Evolutionary conservation across 139 green algal species (phyloP).

Genomic region (Dunaliella sp.): DNA sequence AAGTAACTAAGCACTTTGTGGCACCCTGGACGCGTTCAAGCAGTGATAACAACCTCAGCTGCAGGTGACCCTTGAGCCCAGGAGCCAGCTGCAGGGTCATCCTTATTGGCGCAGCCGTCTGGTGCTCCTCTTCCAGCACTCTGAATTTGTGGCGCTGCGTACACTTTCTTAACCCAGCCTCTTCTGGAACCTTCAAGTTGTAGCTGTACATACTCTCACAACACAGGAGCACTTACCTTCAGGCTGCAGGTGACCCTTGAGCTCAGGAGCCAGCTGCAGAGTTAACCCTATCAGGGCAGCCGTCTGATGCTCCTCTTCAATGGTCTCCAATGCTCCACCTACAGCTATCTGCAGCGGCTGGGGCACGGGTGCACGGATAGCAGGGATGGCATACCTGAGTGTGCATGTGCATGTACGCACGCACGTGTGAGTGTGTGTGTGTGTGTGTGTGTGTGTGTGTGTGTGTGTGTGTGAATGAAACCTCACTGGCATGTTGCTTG

Average conservation of each 20-base stretch:
- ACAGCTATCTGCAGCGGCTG: background rate
- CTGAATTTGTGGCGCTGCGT: too few relatives aligned
- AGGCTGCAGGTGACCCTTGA: background rate
- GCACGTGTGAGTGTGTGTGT: background rate
- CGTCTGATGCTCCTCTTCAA: background rate
- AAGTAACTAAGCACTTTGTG: too few relatives aligned
- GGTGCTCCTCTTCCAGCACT: background rate
- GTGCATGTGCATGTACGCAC: background rate
- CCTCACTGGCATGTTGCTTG: too few relatives aligned
- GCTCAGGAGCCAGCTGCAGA: conserved; percentile 1
- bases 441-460: background rate
- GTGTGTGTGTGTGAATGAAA: background rate
- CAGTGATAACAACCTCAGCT: too few relatives aligned
- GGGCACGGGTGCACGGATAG: background rate
- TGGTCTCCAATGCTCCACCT: background rate
- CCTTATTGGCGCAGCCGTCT: background rate
- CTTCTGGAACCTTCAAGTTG: too few relatives aligned
- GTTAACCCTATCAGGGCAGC: background rate
- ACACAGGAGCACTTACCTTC: conserved; percentile 27
- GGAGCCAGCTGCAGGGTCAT: background rate
- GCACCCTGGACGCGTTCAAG: too few relatives aligned
- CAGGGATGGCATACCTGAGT: background rate
- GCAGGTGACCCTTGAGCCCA: background rate
- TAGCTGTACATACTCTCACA: conserved; percentile 5
- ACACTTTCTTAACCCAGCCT: too few relatives aligned